phyloP scores from a whole-genome alignment of 345 rosid genomes.

The Angophora floribunda region DNA sequence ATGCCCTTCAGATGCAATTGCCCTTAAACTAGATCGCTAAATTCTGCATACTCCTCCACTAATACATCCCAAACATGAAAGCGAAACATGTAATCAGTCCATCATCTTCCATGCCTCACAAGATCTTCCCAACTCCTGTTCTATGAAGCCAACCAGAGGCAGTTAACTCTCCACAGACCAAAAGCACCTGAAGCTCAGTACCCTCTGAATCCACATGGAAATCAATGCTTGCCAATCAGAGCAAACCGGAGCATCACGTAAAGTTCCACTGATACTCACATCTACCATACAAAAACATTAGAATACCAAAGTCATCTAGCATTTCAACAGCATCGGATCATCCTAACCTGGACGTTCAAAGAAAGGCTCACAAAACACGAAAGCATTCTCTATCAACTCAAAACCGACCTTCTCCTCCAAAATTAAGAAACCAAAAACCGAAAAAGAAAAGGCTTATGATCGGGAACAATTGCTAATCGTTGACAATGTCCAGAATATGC shows the following conservation, averaged over 20 bases:
- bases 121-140: not conserved
- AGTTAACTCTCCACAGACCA: not conserved
- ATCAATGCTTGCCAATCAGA: not conserved
- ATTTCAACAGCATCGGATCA: not conserved
- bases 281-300: not conserved
- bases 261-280: not conserved
- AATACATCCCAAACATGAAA: not conserved
- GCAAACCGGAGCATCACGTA: not conserved
- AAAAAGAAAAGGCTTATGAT: not conserved
- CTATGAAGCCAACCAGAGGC: not conserved
- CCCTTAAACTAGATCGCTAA: not conserved
- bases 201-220: not conserved
- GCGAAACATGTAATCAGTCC: not conserved
- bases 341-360: not conserved
- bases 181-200: not conserved
- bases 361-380: not conserved
- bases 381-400: not conserved
- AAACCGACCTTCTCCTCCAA: not conserved
- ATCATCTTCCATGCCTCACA: not conserved
- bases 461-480: not conserved
- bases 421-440: not conserved
- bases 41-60: not conserved
- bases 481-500: not conserved
- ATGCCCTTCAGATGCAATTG: not conserved
- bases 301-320: not conserved